A percentile compares a stretch with the other conserved stretches of the same genome.
Evolutionary conservation across 192 early-diverging fungal species (phyloP).

Genomic region (Chytriomyces hyalinus): DNA sequence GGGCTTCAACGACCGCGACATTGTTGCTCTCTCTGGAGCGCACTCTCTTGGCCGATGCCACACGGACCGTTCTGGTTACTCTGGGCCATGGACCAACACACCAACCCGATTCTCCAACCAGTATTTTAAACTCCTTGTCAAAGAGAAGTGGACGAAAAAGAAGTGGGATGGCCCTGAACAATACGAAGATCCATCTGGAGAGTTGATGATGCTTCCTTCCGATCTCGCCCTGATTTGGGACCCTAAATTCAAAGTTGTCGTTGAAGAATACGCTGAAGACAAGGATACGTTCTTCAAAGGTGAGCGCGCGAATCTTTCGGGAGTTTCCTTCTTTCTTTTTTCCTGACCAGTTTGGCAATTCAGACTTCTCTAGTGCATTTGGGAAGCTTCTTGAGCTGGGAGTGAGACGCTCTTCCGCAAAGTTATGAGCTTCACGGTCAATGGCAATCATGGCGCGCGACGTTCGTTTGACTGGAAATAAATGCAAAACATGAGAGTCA

Average conservation of each 20-base stretch:
- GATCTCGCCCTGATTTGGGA: slow-evolving; percentile 69
- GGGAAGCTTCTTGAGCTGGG: slow-evolving; percentile 89
- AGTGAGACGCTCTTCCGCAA: slow-evolving; percentile 45
- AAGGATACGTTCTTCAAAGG: slow-evolving; percentile 67
- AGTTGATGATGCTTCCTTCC: slow-evolving; percentile 67
- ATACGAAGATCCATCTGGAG: slow-evolving; percentile 75
- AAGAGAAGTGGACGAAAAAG: slow-evolving; percentile 58
- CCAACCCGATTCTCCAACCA: slow-evolving; percentile 90
- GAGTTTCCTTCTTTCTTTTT: not conserved
- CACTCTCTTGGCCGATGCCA: slow-evolving; percentile 59
- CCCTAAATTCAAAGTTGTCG: slow-evolving; percentile 59
- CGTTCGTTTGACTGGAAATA: too few species aligned
- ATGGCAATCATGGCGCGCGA: too few species aligned
- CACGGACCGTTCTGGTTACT: slow-evolving; percentile 64
- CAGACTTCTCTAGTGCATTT: slow-evolving; percentile 85
- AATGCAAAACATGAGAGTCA: too few species aligned
- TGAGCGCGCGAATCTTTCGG: not conserved
- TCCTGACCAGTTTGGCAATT: not conserved
- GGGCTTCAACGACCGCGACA: slow-evolving; percentile 77
- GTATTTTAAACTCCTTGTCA: slow-evolving; percentile 71
- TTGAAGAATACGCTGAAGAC: slow-evolving; percentile 68
- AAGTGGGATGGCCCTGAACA: slow-evolving; percentile 84
- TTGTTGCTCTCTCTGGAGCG: slow-evolving; percentile 63
- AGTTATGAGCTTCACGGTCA: not conserved
- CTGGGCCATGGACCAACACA: slow-evolving; percentile 82